Evolutionary conservation across 805 yeast genomes (phyloP), one percentile per base, ranked within the genome.

Genomic region (Wickerhamiella slavikovae): DNA sequence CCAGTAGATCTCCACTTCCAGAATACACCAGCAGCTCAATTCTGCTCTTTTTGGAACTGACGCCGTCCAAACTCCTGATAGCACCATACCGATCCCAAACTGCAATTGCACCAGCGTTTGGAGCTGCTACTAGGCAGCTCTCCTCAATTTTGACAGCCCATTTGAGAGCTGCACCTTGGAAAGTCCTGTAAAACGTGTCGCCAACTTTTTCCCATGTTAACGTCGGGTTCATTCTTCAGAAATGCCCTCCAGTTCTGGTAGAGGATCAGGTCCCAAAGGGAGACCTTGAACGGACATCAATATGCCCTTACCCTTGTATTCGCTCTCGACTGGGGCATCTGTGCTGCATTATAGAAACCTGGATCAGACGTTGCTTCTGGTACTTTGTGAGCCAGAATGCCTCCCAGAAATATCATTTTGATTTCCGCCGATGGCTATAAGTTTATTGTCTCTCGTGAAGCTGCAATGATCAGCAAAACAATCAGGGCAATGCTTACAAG

Each of bases 191-290:
- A 47, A 65, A 78, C 7, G 68, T 73, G 47, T 69, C 68, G 31
- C 67, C 70, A 13, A 82, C 60, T 38, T 72, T 63, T 47, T 80
- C 93, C 95, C 95, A 82, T 25, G 62, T 63, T 36, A 60, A 35
- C 22, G 47, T 43, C 16, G 40, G 40, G 19, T 35, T 35, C 20
- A 25, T 26, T 29, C 22, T 25, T n/a, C 12, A 13, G 6, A n/a
- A 22, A 11, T 22, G 10, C 21, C n/a, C n/a, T n/a, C n/a, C 10
- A 15, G 15, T 14, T 16, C 11, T 21, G n/a, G 15, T 15, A n/a
- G n/a, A n/a, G n/a, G n/a, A n/a, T n/a, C n/a, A n/a, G n/a, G n/a
- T n/a, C n/a, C n/a, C n/a, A n/a, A n/a, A n/a, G n/a, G n/a, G n/a
- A n/a, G n/a, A n/a, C n/a, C n/a, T n/a, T n/a, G n/a, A n/a, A n/a